Evolutionary conservation across 129 eudicot species (phyloP), one percentile per base, ranked within the genome.

Genomic region (Centrapalus pauciflorus): DNA sequence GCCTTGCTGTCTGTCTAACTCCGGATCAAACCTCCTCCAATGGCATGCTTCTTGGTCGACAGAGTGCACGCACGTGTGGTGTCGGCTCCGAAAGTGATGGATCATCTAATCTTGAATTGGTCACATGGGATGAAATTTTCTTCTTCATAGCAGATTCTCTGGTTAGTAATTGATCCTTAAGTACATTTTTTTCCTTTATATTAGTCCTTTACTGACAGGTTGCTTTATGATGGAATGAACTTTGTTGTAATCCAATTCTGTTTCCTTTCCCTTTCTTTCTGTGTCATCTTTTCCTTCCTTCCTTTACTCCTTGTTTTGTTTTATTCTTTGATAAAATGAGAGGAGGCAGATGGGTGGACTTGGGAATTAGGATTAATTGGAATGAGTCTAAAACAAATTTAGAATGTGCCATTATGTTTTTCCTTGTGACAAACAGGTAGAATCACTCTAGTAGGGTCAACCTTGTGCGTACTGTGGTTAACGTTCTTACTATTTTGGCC

Each of bases 51-150:
- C 78, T 84, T 59, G 80, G 77, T 60, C 80, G 84, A 60, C 98
- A 92, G 74, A 81, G 81, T 79, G 95, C 91, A 38, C 98, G 96
- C 49, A 92, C 98, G 3, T 68, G 82, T 70, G 98, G 98, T 20
- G 70, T 67, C 72, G 77, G 75, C 69, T 76, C 91, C 19, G 77
- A 63, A 23, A 46, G 49, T 25, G 71, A 79, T 12, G 56, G n/a
- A 55, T 74, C 87, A 69, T 77, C 96, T 38, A 82, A 81, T 61
- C 70, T 79, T 24, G 91, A 77, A 71, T 61, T 66, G 40, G 89
- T 92, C 64, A 83, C 83, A 40, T 92, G 98, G 98, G 72, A 84
- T 80, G 98, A 92, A 81, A 77, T 83, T 59, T 92, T 92, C 79
- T 92, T 85, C 91, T 92, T 92, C 72, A 92, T 78, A 85, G 79